Base-by-base conservation (phyloP, 2,329 filamentous ascomycete species). In the Colletotrichum sp. region DNA sequence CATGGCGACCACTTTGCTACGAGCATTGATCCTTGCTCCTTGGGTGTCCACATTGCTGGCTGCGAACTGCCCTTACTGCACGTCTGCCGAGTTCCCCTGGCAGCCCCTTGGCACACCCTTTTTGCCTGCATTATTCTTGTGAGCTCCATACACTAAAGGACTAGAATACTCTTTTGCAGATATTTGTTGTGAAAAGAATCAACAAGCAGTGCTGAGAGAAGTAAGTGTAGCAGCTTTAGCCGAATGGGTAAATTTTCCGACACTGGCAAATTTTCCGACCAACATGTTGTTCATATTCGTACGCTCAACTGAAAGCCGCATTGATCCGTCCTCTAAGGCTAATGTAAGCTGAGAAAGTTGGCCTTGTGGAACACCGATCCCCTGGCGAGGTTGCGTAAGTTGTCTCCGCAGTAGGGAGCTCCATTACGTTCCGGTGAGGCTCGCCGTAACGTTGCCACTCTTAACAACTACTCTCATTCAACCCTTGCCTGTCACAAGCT, bases 401-500 rank as follows among this genome's bases (percentile, higher is more conserved):
- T n/a, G 38, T 47, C 38, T 47, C 18, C 18, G 18, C 38, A 47
- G 38, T 1, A 7, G 18, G 18, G 9, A 47, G 38, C 18, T 2
- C 18, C 18, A 47, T 47, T n/a, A 47, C 38, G 38, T 12, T 3
- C 38, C 38, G 9, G 38, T 47, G 0, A 47, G 38, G 3, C 38
- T 47, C 18, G 38, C 18, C 38, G 38, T 47, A 47, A 47, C 38
- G 38, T n/a, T 47, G 38, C 18, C 38, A n/a, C 38, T 47, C 0
- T 47, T n/a, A 18, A 12, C 38, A 47, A 47, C 38, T n/a, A 18
- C 1, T 2, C 9, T 47, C 38, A 47, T 47, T n/a, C 9, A 7
- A 47, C 18, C 38, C 18, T 0, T 47, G 0, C 38, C 38, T n/a
- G 38, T 47, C 38, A 47, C 9, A 47, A 0, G 0, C 18, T n/a